Base-by-base conservation (phyloP, 495 filamentous ascomycete genomes). In the Penicillium pulvis region DNA sequence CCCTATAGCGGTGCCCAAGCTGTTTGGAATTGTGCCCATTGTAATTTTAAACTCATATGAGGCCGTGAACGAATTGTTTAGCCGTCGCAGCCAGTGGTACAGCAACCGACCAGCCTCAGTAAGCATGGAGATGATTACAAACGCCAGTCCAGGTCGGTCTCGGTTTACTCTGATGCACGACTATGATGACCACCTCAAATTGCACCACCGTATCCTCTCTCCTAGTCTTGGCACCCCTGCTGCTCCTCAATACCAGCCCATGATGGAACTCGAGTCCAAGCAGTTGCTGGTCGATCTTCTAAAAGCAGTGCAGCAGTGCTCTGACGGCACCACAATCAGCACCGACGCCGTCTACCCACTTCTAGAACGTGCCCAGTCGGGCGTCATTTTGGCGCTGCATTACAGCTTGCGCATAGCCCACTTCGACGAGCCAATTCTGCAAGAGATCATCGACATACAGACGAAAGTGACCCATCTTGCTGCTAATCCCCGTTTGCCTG, bases 41-140 rank as follows among this genome's bases (percentile, higher is more conserved):
- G 66, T 71, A 35, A 62, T 71, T 0, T 44, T 71, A 14, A 71
- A 69, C 33, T 67, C 69, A 0, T 52, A 44, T 16, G 67, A 68
- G 33, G 64, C 67, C n/a, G 70, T 68, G n/a, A 68, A 63, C 0
- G 70, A 72, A 41, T 35, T 72, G 9, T 70, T 72, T 61, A 68
- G 67, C 24, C 65, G 61, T 28, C 70, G 70, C 57, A 72, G 70
- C 19, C 70, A 68, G 33, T 72, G 69, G 69, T 72, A 72, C 49
- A 68, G 65, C 57, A 72, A 72, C 41, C 67, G 70, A 1, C 70
- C 67, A 8, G 43, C 65, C 12, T 70, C 67, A 5, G 65, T 72
- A 2, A 72, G 57, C 53, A 72, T 72, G 70, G 63, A 70, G 39
- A 71, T 69, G 69, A 71, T 71, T 56, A 71, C 66, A 8, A 59